Base-by-base conservation (phyloP, 495 filamentous ascomycete species). In the Pyronema omphalodes region DNA sequence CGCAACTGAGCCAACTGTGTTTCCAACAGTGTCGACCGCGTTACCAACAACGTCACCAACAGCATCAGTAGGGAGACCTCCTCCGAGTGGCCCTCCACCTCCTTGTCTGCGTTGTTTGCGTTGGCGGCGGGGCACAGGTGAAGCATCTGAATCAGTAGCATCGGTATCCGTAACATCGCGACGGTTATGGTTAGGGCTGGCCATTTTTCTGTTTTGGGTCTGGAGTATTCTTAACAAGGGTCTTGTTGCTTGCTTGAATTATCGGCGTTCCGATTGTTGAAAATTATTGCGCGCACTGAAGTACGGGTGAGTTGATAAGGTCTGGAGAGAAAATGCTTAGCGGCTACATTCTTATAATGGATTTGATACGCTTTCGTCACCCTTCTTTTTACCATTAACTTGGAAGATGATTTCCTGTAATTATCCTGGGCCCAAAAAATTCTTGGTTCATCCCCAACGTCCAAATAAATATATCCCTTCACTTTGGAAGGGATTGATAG, bases 1-100 rank as follows among this genome's bases (percentile, higher is more conserved):
- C 1, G 5, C 41, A 12, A 54, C 52, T 3, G 14, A 33, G 15
- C 52, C 52, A n/a, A 54, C 39, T 9, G 52, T 46, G 37, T 54
- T 46, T n/a, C 52, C 52, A 34, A 54, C 52, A 5, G 39, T 54
- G 37, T 54, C 52, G 23, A 35, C 52, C 14, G 36, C 52, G 41
- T 45, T 54, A 9, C 52, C 52, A 17, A 54, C 40, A 9, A 46
- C 43, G 12, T 53, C 37, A 8, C 35, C 36, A 8, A 44, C 51
- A 1, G 35, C 17, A 29, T 54, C 52, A 6, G 52, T 54, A 17
- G 52, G 52, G 19, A 54, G 52, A 1, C 52, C 52, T 2, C 52
- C 52, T 39, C 43, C 52, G 4, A 46, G 41, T 8, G 37, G 52
- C 9, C 51, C 51, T 34, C 51, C 51, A 4, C 23, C 19, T 6